Conservation (phyloP, 352 stramenopile species). For the Phytophthora cactorum region DNA sequence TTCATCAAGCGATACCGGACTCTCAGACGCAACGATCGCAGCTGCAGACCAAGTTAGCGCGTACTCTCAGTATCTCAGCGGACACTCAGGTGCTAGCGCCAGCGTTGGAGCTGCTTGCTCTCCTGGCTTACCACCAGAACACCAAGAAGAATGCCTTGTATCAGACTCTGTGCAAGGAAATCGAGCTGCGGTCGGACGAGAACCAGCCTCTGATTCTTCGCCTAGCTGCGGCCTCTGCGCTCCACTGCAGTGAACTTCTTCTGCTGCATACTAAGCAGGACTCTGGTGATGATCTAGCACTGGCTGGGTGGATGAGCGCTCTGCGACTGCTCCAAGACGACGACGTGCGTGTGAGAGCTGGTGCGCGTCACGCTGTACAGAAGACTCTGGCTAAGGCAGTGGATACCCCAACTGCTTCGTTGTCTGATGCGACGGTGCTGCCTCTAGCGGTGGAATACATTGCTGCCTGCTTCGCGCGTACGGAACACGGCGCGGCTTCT, state of each 20-base stretch:
- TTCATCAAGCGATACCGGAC: constrained; percentile 18
- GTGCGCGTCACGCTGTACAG: constrained; percentile 43
- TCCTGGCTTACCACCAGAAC: constrained; percentile 36
- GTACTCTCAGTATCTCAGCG: constrained; percentile 45
- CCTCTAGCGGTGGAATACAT: constrained; percentile 59
- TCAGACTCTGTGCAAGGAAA: constrained; percentile 45
- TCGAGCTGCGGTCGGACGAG: constrained; percentile 53
- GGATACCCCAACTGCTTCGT: constrained; percentile 4
- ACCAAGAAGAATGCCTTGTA: constrained; percentile 25
- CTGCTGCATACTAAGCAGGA: constrained; percentile 19
- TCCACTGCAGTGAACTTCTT: constrained; percentile 59
- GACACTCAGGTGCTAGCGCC: constrained; percentile 63
- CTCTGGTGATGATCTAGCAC: constrained; percentile 30
- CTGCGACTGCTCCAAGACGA: constrained; percentile 79
- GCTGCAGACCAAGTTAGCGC: constrained; percentile 30
- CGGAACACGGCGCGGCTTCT: constrained; percentile 28
- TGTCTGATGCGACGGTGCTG: constrained; percentile 68
- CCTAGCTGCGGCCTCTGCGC: constrained; percentile 55
- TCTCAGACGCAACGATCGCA: constrained; percentile 18
- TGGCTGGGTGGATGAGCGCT: constrained; percentile 65
- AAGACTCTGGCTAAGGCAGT: constrained; percentile 28
- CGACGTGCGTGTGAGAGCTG: constrained; percentile 40
- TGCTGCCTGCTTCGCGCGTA: constrained; percentile 41
- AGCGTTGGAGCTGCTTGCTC: constrained; percentile 63
- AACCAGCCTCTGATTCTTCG: constrained; percentile 68